Evolutionary conservation across 2,329 filamentous ascomycete genomes (phyloP), one percentile per base, ranked within the genome.

Genomic region (Colletotrichum sidae): DNA sequence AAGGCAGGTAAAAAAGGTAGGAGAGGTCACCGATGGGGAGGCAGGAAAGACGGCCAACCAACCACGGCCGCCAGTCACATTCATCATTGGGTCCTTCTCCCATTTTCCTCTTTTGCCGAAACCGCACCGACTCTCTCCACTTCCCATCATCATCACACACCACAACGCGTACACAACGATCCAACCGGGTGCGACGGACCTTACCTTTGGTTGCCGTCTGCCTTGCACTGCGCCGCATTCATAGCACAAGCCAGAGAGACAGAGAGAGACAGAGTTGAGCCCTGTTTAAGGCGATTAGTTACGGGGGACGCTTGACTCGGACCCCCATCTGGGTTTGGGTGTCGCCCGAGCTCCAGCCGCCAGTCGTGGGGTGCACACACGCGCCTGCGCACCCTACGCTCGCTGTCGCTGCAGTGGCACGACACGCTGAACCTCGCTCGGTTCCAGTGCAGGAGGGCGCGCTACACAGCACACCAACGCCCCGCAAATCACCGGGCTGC

Each of bases 111-210:
- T 34, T 50, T 61, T 63, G 63, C 63, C 63, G 63, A 66, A 63
- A 63, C 58, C 63, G 63, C 63, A 13, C 63, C 63, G 63, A 63
- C 12, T 53, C 47, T 49, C 52, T 49, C 59, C 53, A 61, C 62
- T 41, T 53, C 8, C 47, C 52, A 44, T 53, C 62, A 56, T 56
- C 62, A 50, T 57, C 58, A 57, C 46, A 45, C 53, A 51, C 51
- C 47, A 51, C 41, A 13, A 60, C 59, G 25, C 39, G 39, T 41
- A 41, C 13, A 41, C 39, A 25, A 25, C 25, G 25, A 51, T 17
- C 37, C n/a, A 47, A 9, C 51, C 41, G 53, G 37, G 17, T 15
- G 34, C 37, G 9, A 41, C 47, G 51, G 59, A 53, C n/a, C 25
- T 25, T 25, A 25, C 25, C 25, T 25, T 25, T 25, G 25, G 25